Conservation (phyloP, 805 yeast species). For the Candida pseudoglaebosa region DNA sequence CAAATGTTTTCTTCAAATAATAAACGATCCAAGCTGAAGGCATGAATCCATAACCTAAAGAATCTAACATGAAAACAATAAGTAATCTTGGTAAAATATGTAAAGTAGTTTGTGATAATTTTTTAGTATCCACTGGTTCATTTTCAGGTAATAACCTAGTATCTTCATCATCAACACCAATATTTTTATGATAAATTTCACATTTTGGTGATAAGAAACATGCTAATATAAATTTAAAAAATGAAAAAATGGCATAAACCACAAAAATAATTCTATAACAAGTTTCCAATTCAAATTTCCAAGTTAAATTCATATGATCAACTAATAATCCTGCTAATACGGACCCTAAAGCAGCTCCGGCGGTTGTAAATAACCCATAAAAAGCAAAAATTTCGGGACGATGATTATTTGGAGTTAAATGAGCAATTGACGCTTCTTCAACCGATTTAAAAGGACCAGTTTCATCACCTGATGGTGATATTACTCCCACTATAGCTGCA, state of each 20-base stretch:
- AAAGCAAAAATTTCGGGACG: conserved; percentile 74
- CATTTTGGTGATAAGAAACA: conserved; percentile 48
- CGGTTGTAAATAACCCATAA: conserved; percentile 64
- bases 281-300: conserved; percentile 28
- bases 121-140: conserved; percentile 5
- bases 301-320: conserved; percentile 34
- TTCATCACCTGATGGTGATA: conserved; percentile 86
- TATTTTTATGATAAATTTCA: conserved; percentile 36
- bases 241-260: conserved; percentile 53
- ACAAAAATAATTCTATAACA: conserved; percentile 58
- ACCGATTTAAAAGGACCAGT: conserved; percentile 87
- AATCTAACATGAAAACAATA: conserved; percentile 73
- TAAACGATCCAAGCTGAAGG: conserved; percentile 85
- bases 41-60: conserved; percentile 87
- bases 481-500: conserved; percentile 81
- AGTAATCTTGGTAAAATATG: conserved; percentile 46
- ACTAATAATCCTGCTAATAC: conserved; percentile 57
- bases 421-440: conserved; percentile 81
- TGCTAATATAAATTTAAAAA: conserved; percentile 48
- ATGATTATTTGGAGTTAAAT: conserved; percentile 59
- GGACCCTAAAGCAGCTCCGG: conserved; percentile 75
- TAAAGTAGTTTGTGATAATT: conserved; percentile 41
- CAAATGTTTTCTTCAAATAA: conserved; percentile 61
- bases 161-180: conserved; percentile 6
- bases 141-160: not conserved